These are phyloP conservation scores for Vaccinium macrocarpon DNA, from an alignment of 148 eudicot genomes.

Conservation along the genomic window DNA sequence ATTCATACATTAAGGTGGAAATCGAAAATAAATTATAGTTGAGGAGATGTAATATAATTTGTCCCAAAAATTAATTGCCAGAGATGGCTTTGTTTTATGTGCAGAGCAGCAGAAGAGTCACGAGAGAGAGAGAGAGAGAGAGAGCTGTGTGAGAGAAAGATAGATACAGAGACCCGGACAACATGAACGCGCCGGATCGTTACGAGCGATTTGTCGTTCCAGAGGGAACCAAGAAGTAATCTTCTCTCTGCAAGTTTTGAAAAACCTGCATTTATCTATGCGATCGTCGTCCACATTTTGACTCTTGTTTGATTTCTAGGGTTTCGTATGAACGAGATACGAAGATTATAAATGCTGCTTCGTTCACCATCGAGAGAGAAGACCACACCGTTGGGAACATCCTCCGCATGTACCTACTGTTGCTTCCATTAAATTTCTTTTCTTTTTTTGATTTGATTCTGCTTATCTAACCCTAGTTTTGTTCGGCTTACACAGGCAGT, in stretches of 20 bases:
- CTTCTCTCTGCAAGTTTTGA: background rate
- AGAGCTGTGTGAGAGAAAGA: background rate
- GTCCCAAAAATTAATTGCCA: too few species aligned
- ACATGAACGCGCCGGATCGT: conserved; percentile 96
- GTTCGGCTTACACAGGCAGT: conserved; percentile 51
- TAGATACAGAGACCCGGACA: conserved; percentile 13
- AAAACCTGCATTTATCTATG: background rate
- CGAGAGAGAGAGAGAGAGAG: background rate
- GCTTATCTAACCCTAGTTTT: conserved; percentile 9
- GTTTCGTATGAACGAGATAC: conserved; percentile 96
- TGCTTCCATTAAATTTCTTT: background rate
- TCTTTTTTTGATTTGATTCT: background rate
- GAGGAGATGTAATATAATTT: too few species aligned
- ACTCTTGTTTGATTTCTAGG: conserved; percentile 33
- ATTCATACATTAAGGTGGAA: too few species aligned
- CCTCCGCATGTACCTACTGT: conserved; percentile 62
- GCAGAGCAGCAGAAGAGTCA: background rate
- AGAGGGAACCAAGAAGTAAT: conserved; percentile 87
- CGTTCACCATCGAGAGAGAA: conserved; percentile 89
- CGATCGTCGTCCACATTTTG: background rate
- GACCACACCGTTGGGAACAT: conserved; percentile 97
- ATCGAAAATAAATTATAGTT: too few species aligned
- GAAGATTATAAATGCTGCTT: conserved; percentile 94
- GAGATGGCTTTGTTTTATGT: background rate
- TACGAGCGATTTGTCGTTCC: conserved; percentile 98